Percentiles rank a stretch among this genome's conserved stretches.
These are phyloP conservation scores for Xanthoconium stramineum DNA, from an alignment of 768 basidiomycete genomes.

Conservation along the genomic window DNA sequence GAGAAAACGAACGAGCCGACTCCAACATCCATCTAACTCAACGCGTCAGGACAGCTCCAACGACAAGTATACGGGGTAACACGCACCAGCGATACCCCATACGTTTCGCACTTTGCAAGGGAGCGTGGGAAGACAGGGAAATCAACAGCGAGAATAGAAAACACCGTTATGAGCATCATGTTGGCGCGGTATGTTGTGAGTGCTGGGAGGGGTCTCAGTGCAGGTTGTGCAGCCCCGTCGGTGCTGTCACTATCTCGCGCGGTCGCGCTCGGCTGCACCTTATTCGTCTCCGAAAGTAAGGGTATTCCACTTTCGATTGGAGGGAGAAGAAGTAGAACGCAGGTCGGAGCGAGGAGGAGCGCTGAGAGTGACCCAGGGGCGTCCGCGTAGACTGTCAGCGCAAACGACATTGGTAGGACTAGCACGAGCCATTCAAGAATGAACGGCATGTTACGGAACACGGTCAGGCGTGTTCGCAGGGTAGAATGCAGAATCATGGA, in stretches of 20 bases:
- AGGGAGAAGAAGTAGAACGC: slow-evolving; percentile 42
- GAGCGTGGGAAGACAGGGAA: slow-evolving; percentile 87
- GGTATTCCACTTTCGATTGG: slow-evolving; percentile 44
- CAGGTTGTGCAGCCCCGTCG: neutral
- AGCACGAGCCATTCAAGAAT: slow-evolving; percentile 60
- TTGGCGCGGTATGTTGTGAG: slow-evolving; percentile 87
- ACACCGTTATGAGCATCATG: slow-evolving; percentile 91
- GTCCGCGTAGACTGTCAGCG: slow-evolving; percentile 72
- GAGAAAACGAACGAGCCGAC: slow-evolving; percentile 98
- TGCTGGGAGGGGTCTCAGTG: slow-evolving; percentile 57
- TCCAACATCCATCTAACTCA: slow-evolving; percentile 88
- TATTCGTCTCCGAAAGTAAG: slow-evolving; percentile 44
- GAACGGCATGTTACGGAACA: slow-evolving; percentile 37
- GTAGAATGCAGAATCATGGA: slow-evolving; percentile 71
- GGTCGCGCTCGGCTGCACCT: neutral
- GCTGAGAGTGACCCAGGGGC: slow-evolving; percentile 51
- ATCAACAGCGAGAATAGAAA: slow-evolving; percentile 94
- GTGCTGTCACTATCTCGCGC: neutral
- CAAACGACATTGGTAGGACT: slow-evolving; percentile 74
- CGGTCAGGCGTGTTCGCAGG: slow-evolving; percentile 46
- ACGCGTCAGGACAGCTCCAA: neutral
- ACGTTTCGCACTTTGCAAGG: slow-evolving; percentile 91
- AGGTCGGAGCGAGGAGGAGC: slow-evolving; percentile 45
- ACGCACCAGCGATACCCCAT: slow-evolving; percentile 87
- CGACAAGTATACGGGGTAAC: neutral